Evolutionary conservation across 805 yeast species (phyloP), one percentile per base, ranked within the genome.

Genomic region (Yarrowia deformans): DNA sequence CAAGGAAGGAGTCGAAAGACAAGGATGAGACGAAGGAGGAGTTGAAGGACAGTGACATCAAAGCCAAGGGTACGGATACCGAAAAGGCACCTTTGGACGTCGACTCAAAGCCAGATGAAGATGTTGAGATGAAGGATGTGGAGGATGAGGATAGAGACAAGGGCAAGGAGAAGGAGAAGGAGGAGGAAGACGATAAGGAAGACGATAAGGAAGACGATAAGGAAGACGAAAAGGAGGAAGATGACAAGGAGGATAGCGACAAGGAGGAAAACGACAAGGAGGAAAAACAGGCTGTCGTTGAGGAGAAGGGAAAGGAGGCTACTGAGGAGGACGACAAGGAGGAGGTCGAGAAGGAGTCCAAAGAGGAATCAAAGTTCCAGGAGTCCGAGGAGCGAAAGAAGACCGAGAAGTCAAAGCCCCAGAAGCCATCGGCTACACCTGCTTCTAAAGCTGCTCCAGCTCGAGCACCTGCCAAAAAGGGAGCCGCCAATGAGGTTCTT

Each of bases 81-180:
- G 49, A 45, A n/a, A 43, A 23, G 6, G 34, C 50, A 1, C 8
- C 50, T 19, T 18, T 3, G 7, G 23, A 45, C 9, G 32, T 14
- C 48, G 46, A 40, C 5, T 45, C 49, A 2, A 40, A 42, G 14
- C 34, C 45, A 0, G 49, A 9, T 56, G 49, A 42, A 34, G 64
- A 56, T 18, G 56, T 52, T 6, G 49, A 72, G 3, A 23, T 23
- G 45, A 39, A 39, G 45, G 45, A 54, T 14, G 60, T 14, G 14
- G 45, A 54, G 6, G 56, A 23, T 23, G 29, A 52, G 60, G 34
- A 19, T 7, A 19, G 5, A 70, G 72, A 79, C 76, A 71, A 78
- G 75, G 75, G 82, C 70, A 75, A 77, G 70, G 73, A 74, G 63
- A 76, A 77, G 56, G 71, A 73, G 35, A 69, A 48, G 61, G 70